Conservation (phyloP, 2,329 filamentous ascomycete genomes). For the Neobulgaria alba region DNA sequence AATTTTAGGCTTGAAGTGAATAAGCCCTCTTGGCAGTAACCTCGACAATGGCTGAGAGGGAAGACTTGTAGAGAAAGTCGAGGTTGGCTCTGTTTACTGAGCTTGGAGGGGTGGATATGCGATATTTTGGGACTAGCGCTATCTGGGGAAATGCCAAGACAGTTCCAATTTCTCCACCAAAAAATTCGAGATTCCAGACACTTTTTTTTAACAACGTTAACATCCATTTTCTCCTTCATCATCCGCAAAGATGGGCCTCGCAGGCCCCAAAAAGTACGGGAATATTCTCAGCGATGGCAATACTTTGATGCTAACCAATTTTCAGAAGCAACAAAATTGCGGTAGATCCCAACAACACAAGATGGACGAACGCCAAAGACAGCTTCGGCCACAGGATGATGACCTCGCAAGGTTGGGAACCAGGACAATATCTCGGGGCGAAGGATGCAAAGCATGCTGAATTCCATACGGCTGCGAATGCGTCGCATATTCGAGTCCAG, state of each 20-base stretch:
- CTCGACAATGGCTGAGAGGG: neutral
- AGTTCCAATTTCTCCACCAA: neutral
- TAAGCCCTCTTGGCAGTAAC: too few species aligned
- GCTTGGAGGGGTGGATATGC: neutral
- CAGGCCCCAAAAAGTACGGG: conserved; percentile 55
- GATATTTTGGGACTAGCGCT: too few species aligned
- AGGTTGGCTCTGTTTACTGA: too few species aligned
- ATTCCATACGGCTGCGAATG: conserved; percentile 70
- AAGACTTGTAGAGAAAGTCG: too few species aligned
- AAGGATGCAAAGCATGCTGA: conserved; percentile 66
- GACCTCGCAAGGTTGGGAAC: conserved; percentile 80
- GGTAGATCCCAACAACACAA: conserved; percentile 90
- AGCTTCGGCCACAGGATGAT: conserved; percentile 89
- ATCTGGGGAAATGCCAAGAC: neutral
- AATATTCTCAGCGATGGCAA: conserved; percentile 14
- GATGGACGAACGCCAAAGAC: conserved; percentile 75
- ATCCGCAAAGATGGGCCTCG: conserved; percentile 51
- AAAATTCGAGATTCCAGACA: neutral
- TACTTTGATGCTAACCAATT: conserved; percentile 32
- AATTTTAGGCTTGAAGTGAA: too few species aligned
- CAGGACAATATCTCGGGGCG: conserved; percentile 74
- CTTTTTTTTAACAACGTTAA: neutral
- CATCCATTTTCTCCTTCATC: too few species aligned
- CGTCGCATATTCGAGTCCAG: conserved; percentile 74
- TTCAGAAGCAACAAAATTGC: conserved; percentile 57